phyloP scores from a whole-genome alignment of 768 basidiomycete species.

The Suillus subluteus region DNA sequence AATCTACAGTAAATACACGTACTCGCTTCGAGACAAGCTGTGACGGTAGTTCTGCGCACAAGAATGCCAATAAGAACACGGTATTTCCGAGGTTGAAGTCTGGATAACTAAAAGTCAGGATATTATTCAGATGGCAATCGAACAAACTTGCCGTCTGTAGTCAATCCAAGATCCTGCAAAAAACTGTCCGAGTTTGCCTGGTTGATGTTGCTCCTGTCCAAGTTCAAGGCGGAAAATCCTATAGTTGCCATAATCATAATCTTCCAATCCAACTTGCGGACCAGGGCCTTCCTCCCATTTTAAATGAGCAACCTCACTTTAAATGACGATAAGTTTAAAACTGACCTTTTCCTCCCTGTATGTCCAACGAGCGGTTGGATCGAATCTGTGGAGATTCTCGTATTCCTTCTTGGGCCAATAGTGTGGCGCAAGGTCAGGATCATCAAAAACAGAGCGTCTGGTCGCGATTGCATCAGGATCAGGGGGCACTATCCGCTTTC shows the following conservation, averaged over 20 bases:
- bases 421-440: conserved; percentile 46
- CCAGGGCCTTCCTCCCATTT: conserved; percentile 39
- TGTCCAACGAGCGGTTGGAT: conserved; percentile 63
- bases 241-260: conserved; percentile 60
- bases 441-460: conserved; percentile 55
- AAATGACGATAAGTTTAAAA: not conserved
- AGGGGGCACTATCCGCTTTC: not conserved
- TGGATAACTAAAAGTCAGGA: conserved; percentile 18
- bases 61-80: conserved; percentile 53
- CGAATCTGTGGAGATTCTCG: conserved; percentile 61
- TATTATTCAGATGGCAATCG: conserved; percentile 15
- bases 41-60: conserved; percentile 62
- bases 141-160: conserved; percentile 43
- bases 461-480: conserved; percentile 48
- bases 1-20: conserved; percentile 15
- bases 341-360: conserved; percentile 53
- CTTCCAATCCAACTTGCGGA: conserved; percentile 64
- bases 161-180: conserved; percentile 56
- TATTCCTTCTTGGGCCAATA: conserved; percentile 52
- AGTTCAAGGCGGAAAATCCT: conserved; percentile 58
- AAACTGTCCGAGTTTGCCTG: conserved; percentile 65
- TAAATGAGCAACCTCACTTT: not conserved
- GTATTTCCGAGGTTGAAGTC: conserved; percentile 63
- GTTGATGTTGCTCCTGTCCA: conserved; percentile 55
- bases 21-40: conserved; percentile 65